Evolutionary conservation across 2,329 filamentous ascomycete genomes (phyloP).

Genomic region (Arthrobotrys sinensis): DNA sequence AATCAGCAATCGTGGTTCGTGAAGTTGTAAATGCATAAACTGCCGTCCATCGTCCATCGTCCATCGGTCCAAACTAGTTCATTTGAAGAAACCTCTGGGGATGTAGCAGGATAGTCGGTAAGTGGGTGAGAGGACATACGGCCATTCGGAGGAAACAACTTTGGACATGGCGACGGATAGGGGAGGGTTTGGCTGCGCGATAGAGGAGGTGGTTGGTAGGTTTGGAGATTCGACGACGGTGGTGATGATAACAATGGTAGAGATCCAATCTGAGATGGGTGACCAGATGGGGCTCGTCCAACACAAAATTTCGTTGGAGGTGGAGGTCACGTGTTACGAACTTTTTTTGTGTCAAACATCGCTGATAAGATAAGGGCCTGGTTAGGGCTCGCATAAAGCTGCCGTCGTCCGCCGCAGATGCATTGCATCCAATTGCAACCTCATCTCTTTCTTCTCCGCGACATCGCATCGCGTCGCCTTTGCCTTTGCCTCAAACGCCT

Average conservation of each 20-base stretch:
- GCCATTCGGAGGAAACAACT: conserved; percentile 57
- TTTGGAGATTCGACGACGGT: conserved; percentile 57
- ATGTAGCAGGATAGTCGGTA: conserved; percentile 9
- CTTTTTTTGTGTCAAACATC: conserved; percentile 18
- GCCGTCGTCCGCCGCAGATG: background rate
- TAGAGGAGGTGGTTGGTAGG: conserved; percentile 58
- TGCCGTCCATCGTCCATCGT: conserved; percentile 11
- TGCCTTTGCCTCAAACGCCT: background rate
- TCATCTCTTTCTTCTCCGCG: conserved; percentile 11
- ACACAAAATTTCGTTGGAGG: conserved; percentile 52
- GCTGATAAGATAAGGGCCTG: conserved; percentile 49
- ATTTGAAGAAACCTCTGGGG: background rate
- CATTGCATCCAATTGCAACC: background rate
- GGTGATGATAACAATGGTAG: conserved; percentile 26
- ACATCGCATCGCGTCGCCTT: background rate
- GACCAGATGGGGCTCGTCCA: conserved; percentile 38
- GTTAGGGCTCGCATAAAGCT: conserved; percentile 43
- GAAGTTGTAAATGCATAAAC: conserved; percentile 1
- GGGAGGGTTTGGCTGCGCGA: conserved; percentile 61
- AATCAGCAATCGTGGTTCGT: conserved; percentile 42
- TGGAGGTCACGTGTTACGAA: conserved; percentile 38
- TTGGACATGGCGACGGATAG: conserved; percentile 60
- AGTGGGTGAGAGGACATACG: conserved; percentile 48
- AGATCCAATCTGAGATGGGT: conserved; percentile 39
- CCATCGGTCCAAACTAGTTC: conserved; percentile 3